These are phyloP conservation scores for Pseudocohnilembus persalinus DNA, from an alignment of 169 alveolate species.

Conservation along the genomic window DNA sequence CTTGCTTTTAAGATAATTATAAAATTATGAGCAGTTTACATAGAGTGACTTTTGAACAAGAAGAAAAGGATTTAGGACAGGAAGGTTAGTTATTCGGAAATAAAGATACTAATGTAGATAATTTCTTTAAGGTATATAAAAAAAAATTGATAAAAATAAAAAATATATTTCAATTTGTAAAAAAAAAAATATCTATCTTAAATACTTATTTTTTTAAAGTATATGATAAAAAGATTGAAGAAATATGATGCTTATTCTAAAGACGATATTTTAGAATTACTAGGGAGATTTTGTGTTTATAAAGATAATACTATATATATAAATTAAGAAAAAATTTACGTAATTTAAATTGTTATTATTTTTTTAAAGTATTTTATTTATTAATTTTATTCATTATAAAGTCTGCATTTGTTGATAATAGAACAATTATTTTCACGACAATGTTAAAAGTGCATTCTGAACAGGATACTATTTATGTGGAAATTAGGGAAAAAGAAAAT, in stretches of 20 bases:
- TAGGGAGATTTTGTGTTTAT: constrained; percentile 12
- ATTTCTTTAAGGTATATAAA: not conserved
- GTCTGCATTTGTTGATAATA: constrained; percentile 30
- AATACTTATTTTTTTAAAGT: constrained; percentile 18
- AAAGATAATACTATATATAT: constrained; percentile 35
- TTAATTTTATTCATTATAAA: not conserved
- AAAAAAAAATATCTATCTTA: not conserved
- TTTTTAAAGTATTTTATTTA: constrained; percentile 10
- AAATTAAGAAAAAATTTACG: constrained; percentile 39
- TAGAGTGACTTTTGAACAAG: constrained; percentile 1
- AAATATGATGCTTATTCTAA: constrained; percentile 38
- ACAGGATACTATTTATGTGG: not conserved
- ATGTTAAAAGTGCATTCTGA: not conserved
- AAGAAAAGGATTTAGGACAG: not conserved
- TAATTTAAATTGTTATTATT: not conserved
- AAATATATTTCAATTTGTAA: not conserved
- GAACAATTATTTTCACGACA: not conserved
- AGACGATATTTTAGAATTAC: constrained; percentile 29
- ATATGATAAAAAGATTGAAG: constrained; percentile 32
- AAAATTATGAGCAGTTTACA: constrained; percentile 30
- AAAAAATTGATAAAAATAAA: too few relatives aligned
- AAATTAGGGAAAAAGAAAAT: constrained; percentile 5
- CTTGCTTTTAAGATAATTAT: constrained; percentile 27
- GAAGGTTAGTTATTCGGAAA: not conserved
- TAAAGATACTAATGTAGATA: not conserved